Conservation (phyloP, 116 monocot genomes). For the Iris pallida region DNA sequence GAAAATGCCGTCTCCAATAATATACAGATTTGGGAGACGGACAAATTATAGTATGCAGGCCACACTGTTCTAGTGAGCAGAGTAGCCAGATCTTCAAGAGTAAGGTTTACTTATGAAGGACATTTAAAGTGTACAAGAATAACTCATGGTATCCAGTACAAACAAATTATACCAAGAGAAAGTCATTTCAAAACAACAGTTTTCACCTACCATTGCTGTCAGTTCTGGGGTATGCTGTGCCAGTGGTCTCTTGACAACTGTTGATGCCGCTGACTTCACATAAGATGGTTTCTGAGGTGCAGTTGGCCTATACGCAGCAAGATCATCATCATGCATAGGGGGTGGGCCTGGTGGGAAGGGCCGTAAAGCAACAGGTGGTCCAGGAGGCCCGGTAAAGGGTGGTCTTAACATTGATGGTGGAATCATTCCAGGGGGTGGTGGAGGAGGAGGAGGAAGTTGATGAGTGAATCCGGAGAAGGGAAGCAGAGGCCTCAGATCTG, state of each 20-base stretch:
- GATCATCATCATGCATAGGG: constrained; percentile 35
- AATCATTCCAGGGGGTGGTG: constrained; percentile 61
- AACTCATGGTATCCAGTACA: neutral
- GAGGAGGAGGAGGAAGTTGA: constrained; percentile 36
- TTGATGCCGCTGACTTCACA: constrained; percentile 93
- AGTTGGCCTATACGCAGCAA: constrained; percentile 21
- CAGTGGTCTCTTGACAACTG: constrained; percentile 93
- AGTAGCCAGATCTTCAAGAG: too few species aligned
- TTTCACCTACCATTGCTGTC: constrained; percentile 83
- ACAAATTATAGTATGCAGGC: too few species aligned
- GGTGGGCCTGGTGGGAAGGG: constrained; percentile 37
- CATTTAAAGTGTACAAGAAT: too few species aligned
- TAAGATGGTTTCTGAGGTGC: constrained; percentile 81
- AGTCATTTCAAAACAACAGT: neutral
- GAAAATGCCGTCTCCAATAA: too few species aligned
- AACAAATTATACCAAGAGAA: neutral
- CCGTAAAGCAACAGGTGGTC: constrained; percentile 37
- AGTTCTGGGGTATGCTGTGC: constrained; percentile 95
- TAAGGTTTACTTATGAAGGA: too few species aligned
- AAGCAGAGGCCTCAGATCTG: constrained; percentile 44
- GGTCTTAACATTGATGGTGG: constrained; percentile 34
- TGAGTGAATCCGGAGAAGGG: constrained; percentile 38
- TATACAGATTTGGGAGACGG: too few species aligned
- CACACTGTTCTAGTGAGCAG: too few species aligned
- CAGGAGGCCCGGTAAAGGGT: constrained; percentile 46